Conservation (phyloP, 2,329 filamentous ascomycete species). For the Fusarium siculi region DNA sequence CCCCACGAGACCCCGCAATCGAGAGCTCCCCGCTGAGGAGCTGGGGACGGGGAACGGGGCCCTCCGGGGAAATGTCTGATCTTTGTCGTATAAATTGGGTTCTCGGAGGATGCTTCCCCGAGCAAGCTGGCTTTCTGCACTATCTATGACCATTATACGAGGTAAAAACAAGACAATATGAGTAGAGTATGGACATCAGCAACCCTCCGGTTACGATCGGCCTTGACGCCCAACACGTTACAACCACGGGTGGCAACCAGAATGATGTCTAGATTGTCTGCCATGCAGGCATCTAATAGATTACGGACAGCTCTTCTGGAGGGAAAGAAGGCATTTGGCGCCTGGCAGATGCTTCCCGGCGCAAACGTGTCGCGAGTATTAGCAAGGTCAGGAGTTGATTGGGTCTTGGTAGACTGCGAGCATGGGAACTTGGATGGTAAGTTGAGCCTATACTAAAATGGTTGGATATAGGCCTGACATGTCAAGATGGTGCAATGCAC, state of each 20-base stretch:
- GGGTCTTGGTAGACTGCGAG: slow-evolving; percentile 70
- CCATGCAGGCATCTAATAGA: slow-evolving; percentile 59
- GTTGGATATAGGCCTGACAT: background rate
- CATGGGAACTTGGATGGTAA: slow-evolving; percentile 63
- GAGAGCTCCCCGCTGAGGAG: slow-evolving; percentile 19
- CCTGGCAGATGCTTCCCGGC: slow-evolving; percentile 73
- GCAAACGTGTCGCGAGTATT: slow-evolving; percentile 68
- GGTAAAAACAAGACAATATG: slow-evolving; percentile 19
- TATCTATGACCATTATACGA: slow-evolving; percentile 3
- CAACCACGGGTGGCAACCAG: slow-evolving; percentile 14
- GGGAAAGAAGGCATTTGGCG: slow-evolving; percentile 62
- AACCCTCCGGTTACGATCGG: slow-evolving; percentile 28
- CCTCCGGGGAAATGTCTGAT: slow-evolving; percentile 3
- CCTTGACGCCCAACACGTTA: slow-evolving; percentile 18
- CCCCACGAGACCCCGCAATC: slow-evolving; percentile 37
- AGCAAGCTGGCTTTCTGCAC: background rate
- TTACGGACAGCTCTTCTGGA: slow-evolving; percentile 62
- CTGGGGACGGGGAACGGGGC: background rate
- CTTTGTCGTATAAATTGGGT: slow-evolving; percentile 8
- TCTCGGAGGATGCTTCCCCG: background rate
- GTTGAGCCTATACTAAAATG: background rate
- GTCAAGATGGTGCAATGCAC: slow-evolving; percentile 60
- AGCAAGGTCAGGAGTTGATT: slow-evolving; percentile 71
- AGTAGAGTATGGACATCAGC: slow-evolving; percentile 23
- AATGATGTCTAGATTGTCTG: slow-evolving; percentile 22